A percentile compares a stretch with the other conserved stretches of the same genome.
Conservation (phyloP, 2,329 filamentous ascomycete species). For the Fusarium sublunatum region DNA sequence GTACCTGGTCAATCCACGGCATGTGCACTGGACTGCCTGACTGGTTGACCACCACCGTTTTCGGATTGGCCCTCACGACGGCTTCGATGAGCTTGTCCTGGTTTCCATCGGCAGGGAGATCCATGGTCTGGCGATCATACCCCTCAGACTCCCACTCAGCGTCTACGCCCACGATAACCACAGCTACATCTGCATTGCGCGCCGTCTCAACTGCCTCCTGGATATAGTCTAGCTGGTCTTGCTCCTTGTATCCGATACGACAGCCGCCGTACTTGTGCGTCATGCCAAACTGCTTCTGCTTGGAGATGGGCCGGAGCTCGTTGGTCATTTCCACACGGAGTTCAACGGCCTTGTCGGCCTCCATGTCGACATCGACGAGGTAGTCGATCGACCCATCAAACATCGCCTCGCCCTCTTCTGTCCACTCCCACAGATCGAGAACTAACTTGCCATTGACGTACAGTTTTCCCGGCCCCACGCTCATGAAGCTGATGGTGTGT, state of each 20-base stretch:
- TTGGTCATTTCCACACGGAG: constrained; percentile 66
- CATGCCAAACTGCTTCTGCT: constrained; percentile 66
- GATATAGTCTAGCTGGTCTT: constrained; percentile 70
- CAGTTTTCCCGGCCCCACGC: constrained; percentile 71
- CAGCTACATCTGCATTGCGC: constrained; percentile 71
- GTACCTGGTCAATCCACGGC: constrained; percentile 73
- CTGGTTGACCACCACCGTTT: constrained; percentile 73
- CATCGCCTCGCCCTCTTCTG: constrained; percentile 76
- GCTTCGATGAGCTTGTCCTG: constrained; percentile 71
- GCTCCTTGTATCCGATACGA: constrained; percentile 76
- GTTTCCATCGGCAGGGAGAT: constrained; percentile 69
- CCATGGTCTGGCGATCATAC: constrained; percentile 78
- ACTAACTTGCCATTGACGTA: constrained; percentile 69
- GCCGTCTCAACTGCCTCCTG: constrained; percentile 73
- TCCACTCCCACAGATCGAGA: constrained; percentile 76
- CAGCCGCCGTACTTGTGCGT: constrained; percentile 77
- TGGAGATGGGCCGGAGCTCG: constrained; percentile 69
- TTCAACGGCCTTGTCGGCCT: constrained; percentile 68
- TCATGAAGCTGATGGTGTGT: constrained; percentile 75
- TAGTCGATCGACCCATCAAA: constrained; percentile 75
- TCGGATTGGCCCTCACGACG: constrained; percentile 70
- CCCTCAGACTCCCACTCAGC: constrained; percentile 82
- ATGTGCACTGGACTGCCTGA: constrained; percentile 61
- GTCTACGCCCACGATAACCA: constrained; percentile 76
- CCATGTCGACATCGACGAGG: constrained; percentile 69